Conservation (phyloP, 345 rosid genomes). For the Citrus sinensis region DNA sequence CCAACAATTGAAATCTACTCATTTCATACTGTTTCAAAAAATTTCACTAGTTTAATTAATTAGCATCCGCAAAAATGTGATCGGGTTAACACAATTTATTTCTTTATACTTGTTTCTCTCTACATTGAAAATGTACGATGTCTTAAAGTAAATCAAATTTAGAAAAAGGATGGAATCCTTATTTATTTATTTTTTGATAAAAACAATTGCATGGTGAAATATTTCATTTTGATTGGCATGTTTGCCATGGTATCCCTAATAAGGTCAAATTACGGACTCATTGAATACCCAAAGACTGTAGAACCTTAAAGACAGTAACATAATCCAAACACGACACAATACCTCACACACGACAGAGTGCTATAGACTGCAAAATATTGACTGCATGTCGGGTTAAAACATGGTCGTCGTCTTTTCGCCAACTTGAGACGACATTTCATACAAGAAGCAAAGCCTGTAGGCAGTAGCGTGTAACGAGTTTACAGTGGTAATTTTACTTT, state of each 20-base stretch:
- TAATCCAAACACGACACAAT: neutral
- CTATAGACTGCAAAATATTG: neutral
- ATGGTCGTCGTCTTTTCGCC: neutral
- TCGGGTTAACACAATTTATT: too few relatives aligned
- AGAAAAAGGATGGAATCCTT: too few relatives aligned
- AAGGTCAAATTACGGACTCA: neutral
- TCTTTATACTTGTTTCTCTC: too few relatives aligned
- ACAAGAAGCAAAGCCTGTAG: neutral
- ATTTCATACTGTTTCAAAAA: too few relatives aligned
- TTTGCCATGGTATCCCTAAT: neutral
- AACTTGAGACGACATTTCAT: neutral
- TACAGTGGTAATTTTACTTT: neutral
- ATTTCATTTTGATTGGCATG: neutral
- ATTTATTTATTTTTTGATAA: too few relatives aligned
- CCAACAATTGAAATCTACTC: too few relatives aligned
- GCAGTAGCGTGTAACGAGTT: too few relatives aligned
- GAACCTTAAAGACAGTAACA: neutral
- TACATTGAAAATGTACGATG: too few relatives aligned
- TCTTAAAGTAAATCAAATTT: too few relatives aligned
- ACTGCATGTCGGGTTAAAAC: neutral
- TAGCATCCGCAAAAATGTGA: too few relatives aligned
- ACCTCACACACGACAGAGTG: neutral
- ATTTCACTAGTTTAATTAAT: too few relatives aligned
- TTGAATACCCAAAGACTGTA: neutral
- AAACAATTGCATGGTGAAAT: neutral